Conservation (phyloP, 148 eudicot genomes). For the Bassia scoparia region DNA sequence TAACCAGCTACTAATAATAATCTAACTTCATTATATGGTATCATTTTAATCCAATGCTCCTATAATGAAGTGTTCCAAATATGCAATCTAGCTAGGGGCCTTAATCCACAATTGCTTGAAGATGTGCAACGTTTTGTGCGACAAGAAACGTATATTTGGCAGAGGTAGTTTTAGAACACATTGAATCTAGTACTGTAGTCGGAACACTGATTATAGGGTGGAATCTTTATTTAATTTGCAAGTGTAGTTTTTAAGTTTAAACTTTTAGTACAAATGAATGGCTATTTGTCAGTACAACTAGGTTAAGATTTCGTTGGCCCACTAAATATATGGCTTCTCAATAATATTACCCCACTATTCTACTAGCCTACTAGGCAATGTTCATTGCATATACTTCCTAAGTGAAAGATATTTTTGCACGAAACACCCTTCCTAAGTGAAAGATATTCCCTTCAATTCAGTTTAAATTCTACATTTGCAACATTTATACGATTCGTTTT, state of each 20-base stretch:
- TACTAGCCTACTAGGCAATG: no score
- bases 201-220: not conserved
- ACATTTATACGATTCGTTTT: no score
- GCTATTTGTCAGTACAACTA: constrained; percentile 7
- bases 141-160: not conserved
- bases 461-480: no score
- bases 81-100: no score
- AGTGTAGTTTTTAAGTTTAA: not conserved
- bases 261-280: constrained; percentile 19
- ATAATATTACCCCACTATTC: not conserved
- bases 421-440: no score
- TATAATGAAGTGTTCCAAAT: no score
- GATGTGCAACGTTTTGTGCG: not conserved
- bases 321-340: constrained; percentile 6
- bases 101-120: not conserved
- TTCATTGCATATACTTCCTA: no score
- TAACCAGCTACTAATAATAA: no score
- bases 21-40: no score
- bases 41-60: no score
- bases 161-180: not conserved
- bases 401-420: no score
- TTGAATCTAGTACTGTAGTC: not conserved
- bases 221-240: constrained; percentile 14
- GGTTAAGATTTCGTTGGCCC: not conserved
- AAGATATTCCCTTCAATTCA: no score